Base-by-base conservation (phyloP, 345 rosid species). In the Erucastrum elatum region DNA sequence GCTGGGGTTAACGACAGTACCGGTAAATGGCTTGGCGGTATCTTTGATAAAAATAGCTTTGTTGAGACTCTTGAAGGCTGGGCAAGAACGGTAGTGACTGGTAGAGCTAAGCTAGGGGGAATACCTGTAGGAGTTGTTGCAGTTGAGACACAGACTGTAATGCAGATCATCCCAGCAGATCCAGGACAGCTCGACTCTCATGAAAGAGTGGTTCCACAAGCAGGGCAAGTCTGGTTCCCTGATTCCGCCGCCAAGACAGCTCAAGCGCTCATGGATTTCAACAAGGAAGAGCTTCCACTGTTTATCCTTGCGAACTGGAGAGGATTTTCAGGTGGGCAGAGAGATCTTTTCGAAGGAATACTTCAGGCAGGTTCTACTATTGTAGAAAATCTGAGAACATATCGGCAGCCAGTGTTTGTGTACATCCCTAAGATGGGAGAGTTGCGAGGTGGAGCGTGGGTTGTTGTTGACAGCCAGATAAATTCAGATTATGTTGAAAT, bases 171-270 rank as follows among this genome's bases (percentile, higher is more conserved):
- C 77, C 99, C 99, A 56, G 98, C 99, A 31, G 99, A 95, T 81
- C 99, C 99, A 7, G 99, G 99, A 68, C 99, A 93, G 84, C 97
- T 93, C 8, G 99, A 95, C 86, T 95, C 99, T 81, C 98, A 95
- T 77, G 99, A 95, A 83, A 86, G 97, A 83, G 94, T 95, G 53
- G 99, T 93, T 70, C 97, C 99, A 0, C 98, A 93, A 85, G 99
- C 99, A 70, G 99, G 99, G 66, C 99, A 95, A 86, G 99, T 95
- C 74, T 95, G 99, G 99, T 95, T 95, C 82, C 99, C 99, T 27
- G 99, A 93, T 88, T 95, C 99, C 30, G 99, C 99, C 4, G 84
- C 88, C 72, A 95, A 95, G 88, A 95, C 98, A 11, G 96, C 98
- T 63, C 99, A 95, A 82, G 98, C 99, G 0, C 82, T 95, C 72